A percentile compares a stretch with the other conserved stretches of the same genome.
Conservation (phyloP, 768 basidiomycete genomes). For the Phylloporus scabripes region DNA sequence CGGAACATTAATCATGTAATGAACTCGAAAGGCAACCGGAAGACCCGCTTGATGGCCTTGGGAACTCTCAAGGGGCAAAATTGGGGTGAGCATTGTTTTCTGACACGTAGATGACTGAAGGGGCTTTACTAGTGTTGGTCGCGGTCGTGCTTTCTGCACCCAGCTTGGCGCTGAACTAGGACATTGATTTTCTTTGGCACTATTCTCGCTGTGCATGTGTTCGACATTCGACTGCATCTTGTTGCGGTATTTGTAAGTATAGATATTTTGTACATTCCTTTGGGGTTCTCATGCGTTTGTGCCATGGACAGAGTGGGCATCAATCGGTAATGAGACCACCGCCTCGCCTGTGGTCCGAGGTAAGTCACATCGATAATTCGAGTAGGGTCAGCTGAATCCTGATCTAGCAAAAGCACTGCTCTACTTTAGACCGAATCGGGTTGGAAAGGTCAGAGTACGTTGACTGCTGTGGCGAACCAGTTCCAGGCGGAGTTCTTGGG, state of each 20-base stretch:
- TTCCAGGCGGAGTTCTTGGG: too few species aligned
- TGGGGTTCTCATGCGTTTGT: conserved; percentile 10
- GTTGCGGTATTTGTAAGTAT: conserved; percentile 13
- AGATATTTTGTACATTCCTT: too few species aligned
- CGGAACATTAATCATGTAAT: conserved; percentile 30
- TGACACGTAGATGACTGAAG: conserved; percentile 25
- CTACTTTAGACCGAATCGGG: too few species aligned
- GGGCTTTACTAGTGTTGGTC: conserved; percentile 56
- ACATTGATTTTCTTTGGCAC: conserved; percentile 8
- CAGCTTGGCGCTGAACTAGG: conserved; percentile 18
- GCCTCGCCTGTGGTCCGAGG: too few species aligned
- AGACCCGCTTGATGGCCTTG: conserved; percentile 52
- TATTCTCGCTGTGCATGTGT: conserved; percentile 18
- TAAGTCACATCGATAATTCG: neutral
- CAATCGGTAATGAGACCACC: too few species aligned
- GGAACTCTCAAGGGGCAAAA: conserved; percentile 78
- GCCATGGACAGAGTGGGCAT: neutral
- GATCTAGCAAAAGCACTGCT: too few species aligned
- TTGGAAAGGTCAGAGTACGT: too few species aligned
- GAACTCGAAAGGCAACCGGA: conserved; percentile 41
- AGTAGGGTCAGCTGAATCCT: too few species aligned
- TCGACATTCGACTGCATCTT: conserved; percentile 19
- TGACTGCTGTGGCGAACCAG: too few species aligned
- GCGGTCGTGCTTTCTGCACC: conserved; percentile 53
- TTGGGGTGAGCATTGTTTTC: conserved; percentile 33